Base-by-base conservation (phyloP, 108 stramenopile species). In the Nannochloropsis salina region DNA sequence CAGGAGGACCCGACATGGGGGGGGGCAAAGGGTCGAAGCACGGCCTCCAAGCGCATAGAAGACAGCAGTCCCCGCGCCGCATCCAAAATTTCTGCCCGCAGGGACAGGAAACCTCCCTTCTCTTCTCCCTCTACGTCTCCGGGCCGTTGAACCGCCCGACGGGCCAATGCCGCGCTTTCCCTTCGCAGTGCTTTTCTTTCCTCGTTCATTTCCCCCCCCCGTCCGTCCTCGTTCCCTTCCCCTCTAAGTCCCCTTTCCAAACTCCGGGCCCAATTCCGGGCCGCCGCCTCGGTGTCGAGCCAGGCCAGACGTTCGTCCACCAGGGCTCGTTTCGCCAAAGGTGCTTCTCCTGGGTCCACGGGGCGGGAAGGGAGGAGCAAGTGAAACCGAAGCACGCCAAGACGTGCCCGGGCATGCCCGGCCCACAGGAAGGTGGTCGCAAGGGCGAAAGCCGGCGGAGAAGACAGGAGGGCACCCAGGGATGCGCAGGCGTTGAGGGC, bases 291-390 rank as follows among this genome's bases (percentile, higher is more conserved):
- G 51, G 91, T 86, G 22, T 61, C 85, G 11, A 93, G 43, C 40
- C 87, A 86, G 18, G 82, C 80, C 3, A 95, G 80, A 21, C 93
- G 84, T 43, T 82, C 81, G 51, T 94, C 85, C 18, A 95, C 84
- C 41, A 94, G 83, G 5, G 89, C 85, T 6, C 93, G 93, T 86
- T 96, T 95, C 18, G 95, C 94, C 3, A 92, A 89, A 22, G 97
- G 95, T 81, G 92, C 93, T 88, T 86, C 86, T 41, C 95, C 96
- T n/a, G 97, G 97, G 86, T 98, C 97, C n/a, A 96, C 90, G 3
- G 96, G 96, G 18, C 95, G 93, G 31, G 93, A 88, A 15, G 97
- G 97, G 41, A 93, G 80, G 15, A 93, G 85, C 42, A 98, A 88
- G 43, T 92, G 91, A 8, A 97, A 90, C 45, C 93, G 90, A 6